Base-by-base conservation (phyloP, 192 early-diverging fungal genomes). In the Allomyces arbusculus region DNA sequence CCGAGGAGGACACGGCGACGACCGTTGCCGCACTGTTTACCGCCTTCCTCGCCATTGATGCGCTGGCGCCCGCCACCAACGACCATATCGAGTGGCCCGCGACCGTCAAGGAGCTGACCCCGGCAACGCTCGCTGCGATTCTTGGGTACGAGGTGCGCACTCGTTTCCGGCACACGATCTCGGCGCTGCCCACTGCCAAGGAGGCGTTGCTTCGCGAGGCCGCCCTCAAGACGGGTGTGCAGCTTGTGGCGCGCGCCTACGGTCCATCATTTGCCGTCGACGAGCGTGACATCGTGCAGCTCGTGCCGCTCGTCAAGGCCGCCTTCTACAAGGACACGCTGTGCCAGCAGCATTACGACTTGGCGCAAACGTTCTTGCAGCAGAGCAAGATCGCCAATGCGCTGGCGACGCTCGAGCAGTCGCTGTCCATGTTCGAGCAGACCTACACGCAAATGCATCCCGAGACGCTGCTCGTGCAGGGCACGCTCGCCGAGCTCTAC, bases 361-460 rank as follows among this genome's bases (percentile, higher is more conserved):
- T 73, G 33, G 64, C 68, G 58, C 40, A 69, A n/a, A 55, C 73
- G 10, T 62, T 79, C 62, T 23, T 71, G 44, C 62, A 61, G 6
- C 61, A 67, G 40, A 73, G 74, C 24, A 70, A 75, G 63, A 50
- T 75, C 63, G 71, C 69, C 69, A 72, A 75, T 68, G 65, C 72
- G 1, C 74, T 74, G 23, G 61, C 65, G 64, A 66, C 95, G 43
- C 72, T 92, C 66, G 66, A 81, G 25, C 91, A 97, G 73, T 87
- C 92, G 14, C 72, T 89, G 64, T 73, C 87, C 6, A 75, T 97
- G 23, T 91, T 91, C 72, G 95, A 99, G 77, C 92, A 95, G 74
- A 87, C 86, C 16, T 94, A 87, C 73, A 92, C 92, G 16, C 89
- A 91, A 66, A 71, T 97, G 66, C 92, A 98, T 68, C 80, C 86